Evolutionary conservation across 2,329 filamentous ascomycete species (phyloP), one percentile per base, ranked within the genome.

Genomic region (Gnomoniopsis smithogilvyi): DNA sequence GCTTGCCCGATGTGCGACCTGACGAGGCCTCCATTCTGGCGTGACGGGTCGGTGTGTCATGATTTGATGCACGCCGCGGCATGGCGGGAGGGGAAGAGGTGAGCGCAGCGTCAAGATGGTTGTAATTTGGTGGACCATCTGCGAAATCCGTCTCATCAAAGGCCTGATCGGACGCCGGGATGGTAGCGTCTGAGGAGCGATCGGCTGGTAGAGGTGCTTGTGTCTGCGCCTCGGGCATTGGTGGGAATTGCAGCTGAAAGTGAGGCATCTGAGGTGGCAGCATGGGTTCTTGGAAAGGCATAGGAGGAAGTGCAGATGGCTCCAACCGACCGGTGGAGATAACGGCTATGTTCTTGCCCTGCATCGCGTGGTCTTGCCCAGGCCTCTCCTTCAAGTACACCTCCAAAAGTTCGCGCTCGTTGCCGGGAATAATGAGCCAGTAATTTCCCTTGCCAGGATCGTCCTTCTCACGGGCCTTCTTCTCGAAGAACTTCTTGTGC

Each of bases 381-480:
- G 77, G 73, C 69, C 87, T 88, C 70, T 96, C 90, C 74, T 94
- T 95, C 74, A 96, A 82, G 72, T 96, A 98, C 65, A 92, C 87
- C 17, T 62, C 60, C 21, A 62, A 43, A 17, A 62, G 33, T 34
- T 62, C 60, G 62, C 86, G 83, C 76, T 98, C 95, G 76, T 91
- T 91, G 19, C 94, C 94, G n/a, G 87, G 82, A 68, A 93, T 87
- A 68, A 99, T 96, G 47, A 87, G 86, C 95, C 95, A 98, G 77
- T 98, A 98, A 74, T 96, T 94, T 47, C 95, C 95, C 75, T 98
- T 98, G 67, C 95, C 95, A 3, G 94, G 93, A 68, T 98, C 95
- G 70, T 97, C 93, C 79, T 98, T 98, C 59, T 93, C 92, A 60
- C 95, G 85, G 73, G 97, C 93, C 69, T 96, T 90, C 77, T 98